Percentiles rank a stretch among this genome's conserved stretches.
These are phyloP conservation scores for Penicillium occitanis DNA, from an alignment of 2,329 filamentous ascomycete species.

Conservation along the genomic window DNA sequence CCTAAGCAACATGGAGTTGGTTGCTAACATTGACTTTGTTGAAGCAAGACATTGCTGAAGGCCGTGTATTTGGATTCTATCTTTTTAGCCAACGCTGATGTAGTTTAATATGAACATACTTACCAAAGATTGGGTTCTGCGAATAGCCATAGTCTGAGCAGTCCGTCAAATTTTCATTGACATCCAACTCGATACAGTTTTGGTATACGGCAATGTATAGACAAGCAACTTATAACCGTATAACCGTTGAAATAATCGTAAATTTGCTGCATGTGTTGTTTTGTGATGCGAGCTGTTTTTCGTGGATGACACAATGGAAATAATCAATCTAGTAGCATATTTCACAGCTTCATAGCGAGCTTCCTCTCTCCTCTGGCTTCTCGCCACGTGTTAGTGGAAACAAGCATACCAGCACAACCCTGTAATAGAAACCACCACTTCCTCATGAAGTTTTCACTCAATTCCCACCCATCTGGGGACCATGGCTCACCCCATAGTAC, in stretches of 20 bases:
- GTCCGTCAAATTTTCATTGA: no score
- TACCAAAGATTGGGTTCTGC: background rate
- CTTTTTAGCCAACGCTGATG: background rate
- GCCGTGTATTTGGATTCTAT: background rate
- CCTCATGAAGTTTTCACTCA: constrained; percentile 28
- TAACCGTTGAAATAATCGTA: background rate
- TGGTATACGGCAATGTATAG: background rate
- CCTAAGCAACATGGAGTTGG: background rate
- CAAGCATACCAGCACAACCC: constrained; percentile 27
- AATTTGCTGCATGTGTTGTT: background rate
- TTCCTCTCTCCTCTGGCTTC: constrained; percentile 26
- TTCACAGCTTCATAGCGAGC: background rate
- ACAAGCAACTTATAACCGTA: background rate
- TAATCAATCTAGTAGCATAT: background rate
- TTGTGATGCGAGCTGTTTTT: background rate
- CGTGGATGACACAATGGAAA: background rate
- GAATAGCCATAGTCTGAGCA: background rate
- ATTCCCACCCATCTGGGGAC: constrained; percentile 31
- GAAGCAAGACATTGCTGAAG: background rate
- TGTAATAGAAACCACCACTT: constrained; percentile 33
- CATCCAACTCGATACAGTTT: no score
- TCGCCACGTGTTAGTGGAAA: constrained; percentile 32
- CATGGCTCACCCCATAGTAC: constrained; percentile 33
- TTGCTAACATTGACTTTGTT: background rate
- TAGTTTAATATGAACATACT: background rate